Evolutionary conservation across 495 filamentous ascomycete genomes (phyloP).

Genomic region (Penicillium macrosclerotiorum): DNA sequence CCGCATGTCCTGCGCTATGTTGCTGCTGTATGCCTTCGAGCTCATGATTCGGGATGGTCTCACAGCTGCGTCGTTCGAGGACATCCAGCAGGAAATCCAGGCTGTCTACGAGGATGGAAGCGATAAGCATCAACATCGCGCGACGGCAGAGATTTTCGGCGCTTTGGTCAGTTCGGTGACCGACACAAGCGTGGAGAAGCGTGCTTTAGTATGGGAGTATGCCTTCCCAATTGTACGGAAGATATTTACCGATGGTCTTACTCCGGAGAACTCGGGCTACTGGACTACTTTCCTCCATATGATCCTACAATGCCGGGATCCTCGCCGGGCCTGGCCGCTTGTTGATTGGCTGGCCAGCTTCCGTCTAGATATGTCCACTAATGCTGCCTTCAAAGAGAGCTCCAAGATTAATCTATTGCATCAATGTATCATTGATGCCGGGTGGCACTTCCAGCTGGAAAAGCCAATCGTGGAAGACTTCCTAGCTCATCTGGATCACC

Average conservation of each 20-base stretch:
- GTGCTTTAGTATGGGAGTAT: constrained; percentile 79
- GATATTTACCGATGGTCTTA: constrained; percentile 85
- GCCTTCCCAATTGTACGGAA: constrained; percentile 83
- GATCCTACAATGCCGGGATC: constrained; percentile 79
- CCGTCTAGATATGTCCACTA: constrained; percentile 88
- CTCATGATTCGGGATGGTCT: constrained; percentile 70
- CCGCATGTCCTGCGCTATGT: constrained; percentile 77
- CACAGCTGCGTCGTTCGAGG: constrained; percentile 76
- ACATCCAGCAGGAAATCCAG: constrained; percentile 75
- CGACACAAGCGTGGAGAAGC: constrained; percentile 66
- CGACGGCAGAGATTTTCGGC: constrained; percentile 90
- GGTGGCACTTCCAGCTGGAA: constrained; percentile 95
- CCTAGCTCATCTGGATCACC: constrained; percentile 87
- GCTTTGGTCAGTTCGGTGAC: constrained; percentile 73
- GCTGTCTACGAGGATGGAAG: constrained; percentile 84
- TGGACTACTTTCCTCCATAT: constrained; percentile 94
- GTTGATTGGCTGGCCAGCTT: constrained; percentile 81
- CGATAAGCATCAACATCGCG: constrained; percentile 97
- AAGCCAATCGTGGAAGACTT: constrained; percentile 91
- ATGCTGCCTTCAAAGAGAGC: constrained; percentile 98
- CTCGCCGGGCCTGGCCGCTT: constrained; percentile 80
- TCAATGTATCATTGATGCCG: constrained; percentile 79
- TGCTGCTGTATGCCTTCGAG: constrained; percentile 86
- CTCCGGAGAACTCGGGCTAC: constrained; percentile 89
- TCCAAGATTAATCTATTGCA: constrained; percentile 92